Conservation (phyloP, 2,329 filamentous ascomycete species). For the Gaeumannomyces sp. region DNA sequence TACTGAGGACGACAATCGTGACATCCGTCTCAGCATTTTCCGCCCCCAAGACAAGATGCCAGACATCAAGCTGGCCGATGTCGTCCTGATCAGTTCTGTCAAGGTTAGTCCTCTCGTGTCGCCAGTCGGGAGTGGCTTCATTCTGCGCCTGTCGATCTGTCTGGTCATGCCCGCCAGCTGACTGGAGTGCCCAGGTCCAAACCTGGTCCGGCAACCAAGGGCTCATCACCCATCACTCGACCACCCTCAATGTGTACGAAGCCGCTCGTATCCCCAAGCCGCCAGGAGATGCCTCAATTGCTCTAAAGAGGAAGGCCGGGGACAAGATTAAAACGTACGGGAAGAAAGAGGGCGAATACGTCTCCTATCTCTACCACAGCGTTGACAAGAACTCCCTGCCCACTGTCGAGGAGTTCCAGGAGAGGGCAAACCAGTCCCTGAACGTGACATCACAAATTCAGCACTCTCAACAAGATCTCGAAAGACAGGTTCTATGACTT, state of each 20-base stretch:
- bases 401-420: conserved; percentile 34
- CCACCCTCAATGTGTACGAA: conserved; percentile 40
- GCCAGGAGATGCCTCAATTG: conserved; percentile 28
- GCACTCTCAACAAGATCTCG: conserved; percentile 56
- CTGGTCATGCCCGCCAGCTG: not conserved
- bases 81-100: conserved; percentile 55
- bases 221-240: conserved; percentile 36
- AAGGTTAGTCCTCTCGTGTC: conserved; percentile 37
- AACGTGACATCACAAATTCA: conserved; percentile 52
- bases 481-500: conserved; percentile 58
- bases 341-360: conserved; percentile 34
- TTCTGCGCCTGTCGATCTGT: not conserved
- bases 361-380: conserved; percentile 40
- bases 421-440: conserved; percentile 30
- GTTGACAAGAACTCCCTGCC: conserved; percentile 40
- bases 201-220: conserved; percentile 28
- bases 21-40: conserved; percentile 55
- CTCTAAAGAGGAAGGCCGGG: conserved; percentile 19
- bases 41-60: conserved; percentile 43
- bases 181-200: conserved; percentile 34
- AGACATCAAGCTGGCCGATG: conserved; percentile 45
- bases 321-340: conserved; percentile 15
- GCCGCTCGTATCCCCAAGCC: conserved; percentile 32
- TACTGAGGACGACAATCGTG: conserved; percentile 34
- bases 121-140: not conserved